phyloP scores from a whole-genome alignment of 108 stramenopile species.

The Nannochloropsis salina region DNA sequence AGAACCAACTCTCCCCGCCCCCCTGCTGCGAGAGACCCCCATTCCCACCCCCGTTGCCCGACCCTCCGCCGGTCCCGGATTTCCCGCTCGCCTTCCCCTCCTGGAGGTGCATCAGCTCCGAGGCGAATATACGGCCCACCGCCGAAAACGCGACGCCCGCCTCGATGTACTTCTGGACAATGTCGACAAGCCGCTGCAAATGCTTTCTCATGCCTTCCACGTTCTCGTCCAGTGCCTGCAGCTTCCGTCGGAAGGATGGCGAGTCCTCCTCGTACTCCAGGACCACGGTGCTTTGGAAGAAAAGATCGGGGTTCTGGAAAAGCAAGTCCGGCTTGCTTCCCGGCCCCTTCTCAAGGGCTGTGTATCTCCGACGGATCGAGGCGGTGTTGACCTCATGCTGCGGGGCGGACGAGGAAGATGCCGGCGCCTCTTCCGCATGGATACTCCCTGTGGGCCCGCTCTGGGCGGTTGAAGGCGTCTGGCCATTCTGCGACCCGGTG shows the following conservation, averaged over 20 bases:
- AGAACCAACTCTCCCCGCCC: slow-evolving; percentile 40
- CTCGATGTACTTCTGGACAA: slow-evolving; percentile 45
- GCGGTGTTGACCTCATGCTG: not conserved
- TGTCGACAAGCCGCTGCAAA: slow-evolving; percentile 43
- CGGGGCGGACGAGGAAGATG: not conserved
- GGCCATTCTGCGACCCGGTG: not conserved
- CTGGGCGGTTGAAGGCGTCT: not conserved
- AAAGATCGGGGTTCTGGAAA: not conserved
- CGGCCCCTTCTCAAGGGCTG: not conserved
- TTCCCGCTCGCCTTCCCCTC: not conserved
- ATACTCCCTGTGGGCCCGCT: not conserved
- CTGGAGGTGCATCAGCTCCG: slow-evolving; percentile 41
- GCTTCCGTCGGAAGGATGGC: slow-evolving; percentile 37
- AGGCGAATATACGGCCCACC: slow-evolving; percentile 42
- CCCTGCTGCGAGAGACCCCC: not conserved
- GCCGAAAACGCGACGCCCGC: slow-evolving; percentile 42
- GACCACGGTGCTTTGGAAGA: not conserved
- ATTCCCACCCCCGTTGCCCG: not conserved
- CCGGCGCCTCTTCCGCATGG: not conserved
- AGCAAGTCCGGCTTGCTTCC: not conserved
- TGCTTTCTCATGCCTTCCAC: slow-evolving; percentile 50
- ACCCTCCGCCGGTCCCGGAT: not conserved
- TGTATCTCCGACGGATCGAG: not conserved
- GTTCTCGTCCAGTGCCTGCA: slow-evolving; percentile 39
- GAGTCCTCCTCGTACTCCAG: not conserved